Conservation (phyloP, 495 filamentous ascomycete species). For the Penicilliopsis zonata region DNA sequence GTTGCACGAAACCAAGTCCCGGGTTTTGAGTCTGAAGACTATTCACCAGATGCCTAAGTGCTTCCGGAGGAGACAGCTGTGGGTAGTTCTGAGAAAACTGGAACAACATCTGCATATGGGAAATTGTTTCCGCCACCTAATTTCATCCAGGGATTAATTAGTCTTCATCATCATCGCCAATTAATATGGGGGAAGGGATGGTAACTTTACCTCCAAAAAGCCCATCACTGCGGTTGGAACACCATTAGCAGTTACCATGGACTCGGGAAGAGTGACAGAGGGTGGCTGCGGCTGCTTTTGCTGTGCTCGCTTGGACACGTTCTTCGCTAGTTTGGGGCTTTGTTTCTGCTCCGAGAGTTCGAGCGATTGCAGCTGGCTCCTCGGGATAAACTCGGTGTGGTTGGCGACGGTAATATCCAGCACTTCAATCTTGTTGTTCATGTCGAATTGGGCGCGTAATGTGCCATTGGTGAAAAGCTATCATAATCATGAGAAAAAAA, state of each 20-base stretch:
- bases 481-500: too few species aligned
- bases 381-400: slow-evolving; percentile 59
- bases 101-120: slow-evolving; percentile 60
- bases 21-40: slow-evolving; percentile 22
- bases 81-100: slow-evolving; percentile 46
- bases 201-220: slow-evolving; percentile 52
- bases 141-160: slow-evolving; percentile 1
- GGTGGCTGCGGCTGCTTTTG: slow-evolving; percentile 41
- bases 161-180: background rate
- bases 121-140: slow-evolving; percentile 63
- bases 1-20: slow-evolving; percentile 16
- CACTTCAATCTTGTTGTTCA: slow-evolving; percentile 57
- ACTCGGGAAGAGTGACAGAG: slow-evolving; percentile 46
- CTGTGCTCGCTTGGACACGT: slow-evolving; percentile 34
- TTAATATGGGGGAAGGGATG: background rate
- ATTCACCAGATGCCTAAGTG: slow-evolving; percentile 48
- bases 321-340: slow-evolving; percentile 59
- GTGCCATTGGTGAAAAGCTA: slow-evolving; percentile 55
- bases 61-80: slow-evolving; percentile 43
- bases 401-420: slow-evolving; percentile 52
- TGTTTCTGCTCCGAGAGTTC: slow-evolving; percentile 51
- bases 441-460: slow-evolving; percentile 54
- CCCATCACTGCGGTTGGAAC: slow-evolving; percentile 44
- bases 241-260: slow-evolving; percentile 50
- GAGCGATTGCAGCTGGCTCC: slow-evolving; percentile 31